phyloP scores from a whole-genome alignment of 2,329 filamentous ascomycete species.

The Ceratocystis alfenasii region DNA sequence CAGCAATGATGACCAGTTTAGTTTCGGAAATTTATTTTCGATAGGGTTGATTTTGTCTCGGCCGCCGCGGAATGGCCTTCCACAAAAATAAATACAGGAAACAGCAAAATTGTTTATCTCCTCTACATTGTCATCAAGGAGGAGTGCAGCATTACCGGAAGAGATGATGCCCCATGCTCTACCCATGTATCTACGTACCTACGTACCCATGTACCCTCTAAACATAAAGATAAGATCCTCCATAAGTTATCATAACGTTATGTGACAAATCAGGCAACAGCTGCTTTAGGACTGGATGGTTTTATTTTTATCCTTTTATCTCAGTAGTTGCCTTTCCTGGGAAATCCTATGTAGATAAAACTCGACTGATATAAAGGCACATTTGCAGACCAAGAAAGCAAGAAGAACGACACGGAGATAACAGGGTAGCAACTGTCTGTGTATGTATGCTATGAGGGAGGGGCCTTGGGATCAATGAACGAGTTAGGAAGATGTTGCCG shows the following conservation, averaged over 20 bases:
- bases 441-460: not conserved
- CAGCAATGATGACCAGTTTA: not conserved
- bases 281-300: not conserved
- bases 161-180: no score
- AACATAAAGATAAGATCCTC: not conserved
- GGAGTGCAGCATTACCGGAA: no score
- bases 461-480: not conserved
- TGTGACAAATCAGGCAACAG: not conserved
- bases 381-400: not conserved
- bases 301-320: constrained; percentile 1
- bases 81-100: no score
- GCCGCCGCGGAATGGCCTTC: not conserved
- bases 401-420: not conserved
- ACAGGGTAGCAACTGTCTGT: not conserved
- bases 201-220: not conserved
- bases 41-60: constrained; percentile 10
- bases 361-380: not conserved
- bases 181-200: not conserved
- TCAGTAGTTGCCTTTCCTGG: not conserved
- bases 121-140: not conserved
- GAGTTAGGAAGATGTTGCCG: not conserved
- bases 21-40: not conserved
- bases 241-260: not conserved
- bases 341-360: not conserved
- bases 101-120: no score